phyloP scores from a whole-genome alignment of 2,329 filamentous ascomycete species.

The Neospermospora avenae region DNA sequence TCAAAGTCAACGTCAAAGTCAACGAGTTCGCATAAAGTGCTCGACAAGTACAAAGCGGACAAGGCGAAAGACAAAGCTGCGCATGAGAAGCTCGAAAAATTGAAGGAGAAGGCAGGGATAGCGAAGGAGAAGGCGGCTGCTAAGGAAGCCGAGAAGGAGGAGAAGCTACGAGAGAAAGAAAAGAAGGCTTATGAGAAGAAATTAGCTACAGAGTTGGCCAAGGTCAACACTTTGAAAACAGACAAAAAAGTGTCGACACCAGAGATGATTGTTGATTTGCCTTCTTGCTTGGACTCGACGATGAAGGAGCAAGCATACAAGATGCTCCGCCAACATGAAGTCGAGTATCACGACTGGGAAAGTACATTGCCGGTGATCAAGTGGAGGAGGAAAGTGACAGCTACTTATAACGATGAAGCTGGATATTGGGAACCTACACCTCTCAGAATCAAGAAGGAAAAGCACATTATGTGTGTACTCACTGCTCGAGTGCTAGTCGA shows the following conservation, averaged over 20 bases:
- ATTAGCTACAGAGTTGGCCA: conserved; percentile 61
- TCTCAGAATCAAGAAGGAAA: conserved; percentile 42
- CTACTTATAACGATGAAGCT: conserved; percentile 44
- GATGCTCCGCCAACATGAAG: conserved; percentile 49
- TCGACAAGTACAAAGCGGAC: conserved; percentile 12
- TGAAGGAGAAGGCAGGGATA: conserved; percentile 19
- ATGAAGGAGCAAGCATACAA: conserved; percentile 45
- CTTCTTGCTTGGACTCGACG: conserved; percentile 49
- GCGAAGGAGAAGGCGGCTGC: conserved; percentile 20
- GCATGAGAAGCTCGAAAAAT: conserved; percentile 19
- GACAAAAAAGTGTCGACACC: conserved; percentile 70
- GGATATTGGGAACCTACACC: conserved; percentile 49
- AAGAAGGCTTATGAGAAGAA: conserved; percentile 62
- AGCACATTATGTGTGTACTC: conserved; percentile 54
- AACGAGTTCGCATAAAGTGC: conserved; percentile 5
- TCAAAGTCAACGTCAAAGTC: not conserved
- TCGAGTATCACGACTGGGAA: conserved; percentile 45
- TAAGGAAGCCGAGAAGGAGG: conserved; percentile 43
- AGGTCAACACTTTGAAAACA: conserved; percentile 69
- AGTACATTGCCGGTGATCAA: conserved; percentile 48
- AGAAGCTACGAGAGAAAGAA: conserved; percentile 58
- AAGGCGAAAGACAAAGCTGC: conserved; percentile 13
- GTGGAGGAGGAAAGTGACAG: conserved; percentile 51
- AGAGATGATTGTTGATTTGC: conserved; percentile 76
- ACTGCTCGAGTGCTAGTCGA: conserved; percentile 63